Conservation (phyloP, 306 rosid genomes). For the Rosa lucieae region DNA sequence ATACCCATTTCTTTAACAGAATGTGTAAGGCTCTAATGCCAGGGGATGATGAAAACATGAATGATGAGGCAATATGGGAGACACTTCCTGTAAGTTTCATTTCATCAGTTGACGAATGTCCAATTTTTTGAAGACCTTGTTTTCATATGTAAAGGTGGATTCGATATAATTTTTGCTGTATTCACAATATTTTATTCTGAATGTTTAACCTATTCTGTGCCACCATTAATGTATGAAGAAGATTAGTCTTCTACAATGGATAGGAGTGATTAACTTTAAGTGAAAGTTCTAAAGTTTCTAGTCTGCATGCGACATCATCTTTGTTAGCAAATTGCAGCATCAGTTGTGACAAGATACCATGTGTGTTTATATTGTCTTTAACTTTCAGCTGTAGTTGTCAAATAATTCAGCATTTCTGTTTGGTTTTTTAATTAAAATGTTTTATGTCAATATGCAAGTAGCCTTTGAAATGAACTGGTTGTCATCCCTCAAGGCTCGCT, state of each 20-base stretch:
- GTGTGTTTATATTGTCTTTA: slow-evolving; percentile 1
- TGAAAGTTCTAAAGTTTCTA: background rate
- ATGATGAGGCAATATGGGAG: slow-evolving; percentile 94
- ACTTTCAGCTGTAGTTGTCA: background rate
- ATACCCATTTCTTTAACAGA: slow-evolving; percentile 44
- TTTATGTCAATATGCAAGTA: background rate
- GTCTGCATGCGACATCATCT: background rate
- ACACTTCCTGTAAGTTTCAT: slow-evolving; percentile 81
- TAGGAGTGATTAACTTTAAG: background rate
- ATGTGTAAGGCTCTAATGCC: slow-evolving; percentile 98
- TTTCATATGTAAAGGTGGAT: background rate
- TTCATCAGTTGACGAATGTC: slow-evolving; percentile 18
- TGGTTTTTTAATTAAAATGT: background rate
- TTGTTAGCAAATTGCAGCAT: background rate
- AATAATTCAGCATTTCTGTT: background rate
- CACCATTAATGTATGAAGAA: background rate
- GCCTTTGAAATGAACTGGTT: background rate
- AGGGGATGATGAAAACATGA: slow-evolving; percentile 89
- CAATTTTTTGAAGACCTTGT: background rate
- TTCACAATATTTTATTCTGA: background rate
- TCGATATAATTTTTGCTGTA: slow-evolving; percentile 1
- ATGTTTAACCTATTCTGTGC: background rate
- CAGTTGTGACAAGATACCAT: background rate
- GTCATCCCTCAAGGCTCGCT: slow-evolving; percentile 10
- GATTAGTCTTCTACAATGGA: background rate